phyloP scores from a whole-genome alignment of 805 yeast genomes.

The Suhomyces sp. region DNA sequence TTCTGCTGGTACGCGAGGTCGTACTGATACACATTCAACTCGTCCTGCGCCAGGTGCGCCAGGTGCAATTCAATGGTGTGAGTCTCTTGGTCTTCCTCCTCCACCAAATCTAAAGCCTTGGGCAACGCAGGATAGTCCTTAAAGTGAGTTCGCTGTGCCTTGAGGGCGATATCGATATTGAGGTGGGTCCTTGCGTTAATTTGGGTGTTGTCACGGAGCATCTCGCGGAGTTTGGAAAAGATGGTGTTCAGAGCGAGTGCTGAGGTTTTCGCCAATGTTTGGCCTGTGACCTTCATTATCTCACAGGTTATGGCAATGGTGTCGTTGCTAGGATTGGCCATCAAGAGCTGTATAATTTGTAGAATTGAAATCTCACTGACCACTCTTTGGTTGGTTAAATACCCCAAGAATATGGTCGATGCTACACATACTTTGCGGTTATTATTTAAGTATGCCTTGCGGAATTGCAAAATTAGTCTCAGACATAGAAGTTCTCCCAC shows the following conservation, averaged over 20 bases:
- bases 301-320: conserved; percentile 54
- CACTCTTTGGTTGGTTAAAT: conserved; percentile 62
- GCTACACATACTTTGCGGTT: conserved; percentile 44
- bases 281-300: conserved; percentile 54
- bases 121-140: conserved; percentile 37
- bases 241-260: conserved; percentile 46
- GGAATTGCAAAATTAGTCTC: conserved; percentile 58
- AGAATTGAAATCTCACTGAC: conserved; percentile 29
- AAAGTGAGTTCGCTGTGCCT: conserved; percentile 44
- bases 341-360: conserved; percentile 33
- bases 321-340: conserved; percentile 48
- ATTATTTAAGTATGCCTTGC: conserved; percentile 47
- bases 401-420: conserved; percentile 52
- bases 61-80: conserved; percentile 59
- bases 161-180: conserved; percentile 51
- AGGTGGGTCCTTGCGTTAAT: conserved; percentile 40
- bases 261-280: conserved; percentile 42
- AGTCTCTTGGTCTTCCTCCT: conserved; percentile 56
- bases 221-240: conserved; percentile 56
- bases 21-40: conserved; percentile 48
- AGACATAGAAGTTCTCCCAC: conserved; percentile 57
- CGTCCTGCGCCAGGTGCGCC: conserved; percentile 42
- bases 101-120: conserved; percentile 56
- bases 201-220: conserved; percentile 54
- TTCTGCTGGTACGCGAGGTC: conserved; percentile 50